A percentile compares a stretch with the other conserved stretches of the same genome.
Evolutionary conservation across 2,329 filamentous ascomycete genomes (phyloP).

Genomic region (Aureobasidium sp.): DNA sequence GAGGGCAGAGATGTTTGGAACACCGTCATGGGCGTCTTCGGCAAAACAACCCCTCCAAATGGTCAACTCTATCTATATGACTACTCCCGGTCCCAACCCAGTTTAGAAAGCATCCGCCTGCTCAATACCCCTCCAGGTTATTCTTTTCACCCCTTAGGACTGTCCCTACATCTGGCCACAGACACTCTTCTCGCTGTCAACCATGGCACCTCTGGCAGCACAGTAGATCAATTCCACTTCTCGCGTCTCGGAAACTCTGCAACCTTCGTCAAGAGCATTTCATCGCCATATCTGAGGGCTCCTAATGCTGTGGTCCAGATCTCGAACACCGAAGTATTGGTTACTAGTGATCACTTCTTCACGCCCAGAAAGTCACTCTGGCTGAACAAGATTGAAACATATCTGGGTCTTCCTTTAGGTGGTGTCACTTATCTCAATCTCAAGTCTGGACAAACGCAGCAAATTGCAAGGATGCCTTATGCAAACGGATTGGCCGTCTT

Average conservation of each 20-base stretch:
- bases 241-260: slow-evolving; percentile 19
- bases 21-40: slow-evolving; percentile 29
- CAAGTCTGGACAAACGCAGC: background rate
- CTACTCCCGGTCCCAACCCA: slow-evolving; percentile 23
- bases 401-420: slow-evolving; percentile 27
- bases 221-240: slow-evolving; percentile 29
- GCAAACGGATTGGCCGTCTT: slow-evolving; percentile 33
- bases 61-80: slow-evolving; percentile 32
- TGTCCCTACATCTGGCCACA: slow-evolving; percentile 28
- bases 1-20: slow-evolving; percentile 36
- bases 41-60: background rate
- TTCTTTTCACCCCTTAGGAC: slow-evolving; percentile 35
- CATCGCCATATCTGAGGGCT: slow-evolving; percentile 23
- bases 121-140: slow-evolving; percentile 18
- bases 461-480: slow-evolving; percentile 29
- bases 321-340: slow-evolving; percentile 24
- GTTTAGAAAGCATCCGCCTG: slow-evolving; percentile 18
- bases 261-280: slow-evolving; percentile 24
- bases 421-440: slow-evolving; percentile 27
- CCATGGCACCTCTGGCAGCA: slow-evolving; percentile 27
- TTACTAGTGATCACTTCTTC: slow-evolving; percentile 37
- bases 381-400: slow-evolving; percentile 31
- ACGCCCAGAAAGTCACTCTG: slow-evolving; percentile 19
- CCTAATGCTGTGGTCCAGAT: slow-evolving; percentile 33
- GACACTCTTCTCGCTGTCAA: slow-evolving; percentile 32